phyloP scores from a whole-genome alignment of 768 basidiomycete species.

The Naganishia vaughanmartiniae region DNA sequence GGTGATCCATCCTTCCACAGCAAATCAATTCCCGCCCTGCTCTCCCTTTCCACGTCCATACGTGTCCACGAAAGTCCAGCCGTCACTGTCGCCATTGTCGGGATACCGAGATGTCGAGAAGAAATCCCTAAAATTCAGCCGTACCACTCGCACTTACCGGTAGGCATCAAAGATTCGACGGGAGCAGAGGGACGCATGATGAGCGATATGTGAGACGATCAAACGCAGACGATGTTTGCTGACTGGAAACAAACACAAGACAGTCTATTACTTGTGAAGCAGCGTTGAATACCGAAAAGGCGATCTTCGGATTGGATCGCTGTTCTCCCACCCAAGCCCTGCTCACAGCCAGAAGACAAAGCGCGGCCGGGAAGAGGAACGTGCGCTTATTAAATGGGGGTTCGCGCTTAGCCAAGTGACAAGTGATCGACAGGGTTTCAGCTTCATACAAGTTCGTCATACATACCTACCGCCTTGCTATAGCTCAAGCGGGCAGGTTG shows the following conservation, averaged over 20 bases:
- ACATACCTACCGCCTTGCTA: too few relatives aligned
- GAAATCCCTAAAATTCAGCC: not conserved
- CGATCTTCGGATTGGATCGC: slow-evolving; percentile 27
- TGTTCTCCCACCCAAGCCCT: not conserved
- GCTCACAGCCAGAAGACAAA: not conserved
- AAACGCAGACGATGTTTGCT: not conserved
- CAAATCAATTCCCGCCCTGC: not conserved
- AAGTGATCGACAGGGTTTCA: slow-evolving; percentile 4
- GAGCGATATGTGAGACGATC: slow-evolving; percentile 31
- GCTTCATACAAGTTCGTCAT: slow-evolving; percentile 12
- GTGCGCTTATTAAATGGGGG: not conserved
- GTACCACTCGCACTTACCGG: slow-evolving; percentile 60
- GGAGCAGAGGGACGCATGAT: slow-evolving; percentile 59
- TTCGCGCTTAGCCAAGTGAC: slow-evolving; percentile 16
- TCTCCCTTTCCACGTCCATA: not conserved
- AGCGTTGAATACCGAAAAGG: slow-evolving; percentile 13
- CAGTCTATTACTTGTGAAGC: not conserved
- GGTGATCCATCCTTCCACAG: too few relatives aligned
- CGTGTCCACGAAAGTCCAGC: not conserved
- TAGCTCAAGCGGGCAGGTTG: too few relatives aligned
- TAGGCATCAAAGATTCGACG: slow-evolving; percentile 74
- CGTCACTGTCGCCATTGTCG: not conserved
- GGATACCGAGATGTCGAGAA: not conserved
- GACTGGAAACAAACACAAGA: not conserved
- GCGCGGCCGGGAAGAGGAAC: not conserved